phyloP scores from a whole-genome alignment of 176 grass and related monocot genomes.

The Oryza glumipatula region DNA sequence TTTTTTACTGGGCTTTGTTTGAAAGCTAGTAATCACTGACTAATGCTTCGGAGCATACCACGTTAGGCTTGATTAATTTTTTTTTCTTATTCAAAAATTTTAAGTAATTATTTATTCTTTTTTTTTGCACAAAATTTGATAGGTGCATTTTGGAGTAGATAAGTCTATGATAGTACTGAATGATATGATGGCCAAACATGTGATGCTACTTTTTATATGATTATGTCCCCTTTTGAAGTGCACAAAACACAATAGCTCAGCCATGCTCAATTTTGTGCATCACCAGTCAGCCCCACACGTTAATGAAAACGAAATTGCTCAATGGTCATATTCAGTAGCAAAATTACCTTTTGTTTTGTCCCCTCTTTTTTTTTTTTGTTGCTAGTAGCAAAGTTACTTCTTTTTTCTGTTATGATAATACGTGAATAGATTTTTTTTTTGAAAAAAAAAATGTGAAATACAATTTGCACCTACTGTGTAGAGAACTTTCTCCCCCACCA shows the following conservation, averaged over 20 bases:
- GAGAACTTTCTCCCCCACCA: neutral
- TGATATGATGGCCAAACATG: conserved; percentile 28
- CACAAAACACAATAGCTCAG: neutral
- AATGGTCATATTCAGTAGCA: neutral
- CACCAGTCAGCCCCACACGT: neutral
- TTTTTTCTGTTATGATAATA: neutral
- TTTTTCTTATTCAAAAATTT: too few species aligned
- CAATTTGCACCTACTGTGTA: neutral
- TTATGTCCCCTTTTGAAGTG: neutral
- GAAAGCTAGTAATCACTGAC: neutral
- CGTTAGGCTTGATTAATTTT: neutral
- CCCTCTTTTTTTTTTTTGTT: neutral
- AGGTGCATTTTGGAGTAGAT: neutral
- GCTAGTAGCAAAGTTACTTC: neutral
- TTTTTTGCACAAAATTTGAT: too few species aligned
- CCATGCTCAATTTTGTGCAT: neutral
- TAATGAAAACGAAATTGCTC: neutral
- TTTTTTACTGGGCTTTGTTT: neutral
- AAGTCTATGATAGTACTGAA: neutral
- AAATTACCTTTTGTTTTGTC: neutral
- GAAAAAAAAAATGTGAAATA: too few species aligned
- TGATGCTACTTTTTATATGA: neutral
- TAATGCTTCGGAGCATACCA: neutral
- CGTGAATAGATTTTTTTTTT: neutral
- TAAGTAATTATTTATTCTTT: too few species aligned